Evolutionary conservation across 805 yeast genomes (phyloP).

Genomic region (Candida broadrunensis): DNA sequence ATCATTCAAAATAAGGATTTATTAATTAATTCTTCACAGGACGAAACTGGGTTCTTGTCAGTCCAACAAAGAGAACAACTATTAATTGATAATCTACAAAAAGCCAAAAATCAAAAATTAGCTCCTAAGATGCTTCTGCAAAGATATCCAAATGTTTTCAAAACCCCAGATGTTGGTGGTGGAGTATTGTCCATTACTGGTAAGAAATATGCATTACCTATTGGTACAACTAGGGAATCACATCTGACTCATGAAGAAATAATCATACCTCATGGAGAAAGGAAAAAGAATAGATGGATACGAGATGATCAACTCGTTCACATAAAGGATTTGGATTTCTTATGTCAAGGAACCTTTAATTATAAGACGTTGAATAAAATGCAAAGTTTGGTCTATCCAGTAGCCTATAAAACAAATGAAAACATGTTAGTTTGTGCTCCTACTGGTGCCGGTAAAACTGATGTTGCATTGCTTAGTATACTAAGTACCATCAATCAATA

Average conservation of each 20-base stretch:
- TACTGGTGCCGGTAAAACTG: constrained; percentile 97
- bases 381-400: constrained; percentile 88
- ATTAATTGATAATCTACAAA: constrained; percentile 47
- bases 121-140: constrained; percentile 44
- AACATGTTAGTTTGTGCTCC: constrained; percentile 97
- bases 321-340: constrained; percentile 63
- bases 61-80: constrained; percentile 55
- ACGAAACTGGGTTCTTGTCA: constrained; percentile 35
- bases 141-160: constrained; percentile 84
- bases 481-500: constrained; percentile 76
- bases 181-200: constrained; percentile 73
- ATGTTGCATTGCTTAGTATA: constrained; percentile 80
- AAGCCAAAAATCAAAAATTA: constrained; percentile 47
- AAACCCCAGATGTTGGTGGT: constrained; percentile 65
- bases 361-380: constrained; percentile 78
- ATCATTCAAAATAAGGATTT: constrained; percentile 47
- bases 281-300: constrained; percentile 40
- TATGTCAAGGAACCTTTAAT: constrained; percentile 84
- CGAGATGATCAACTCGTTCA: constrained; percentile 48
- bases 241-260: constrained; percentile 74
- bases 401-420: constrained; percentile 89
- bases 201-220: constrained; percentile 73
- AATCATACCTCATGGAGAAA: constrained; percentile 71
- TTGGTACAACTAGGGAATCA: constrained; percentile 69
- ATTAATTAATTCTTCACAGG: constrained; percentile 9